Conservation (phyloP, 148 eudicot genomes). For the Rhododendron kiyosumense region DNA sequence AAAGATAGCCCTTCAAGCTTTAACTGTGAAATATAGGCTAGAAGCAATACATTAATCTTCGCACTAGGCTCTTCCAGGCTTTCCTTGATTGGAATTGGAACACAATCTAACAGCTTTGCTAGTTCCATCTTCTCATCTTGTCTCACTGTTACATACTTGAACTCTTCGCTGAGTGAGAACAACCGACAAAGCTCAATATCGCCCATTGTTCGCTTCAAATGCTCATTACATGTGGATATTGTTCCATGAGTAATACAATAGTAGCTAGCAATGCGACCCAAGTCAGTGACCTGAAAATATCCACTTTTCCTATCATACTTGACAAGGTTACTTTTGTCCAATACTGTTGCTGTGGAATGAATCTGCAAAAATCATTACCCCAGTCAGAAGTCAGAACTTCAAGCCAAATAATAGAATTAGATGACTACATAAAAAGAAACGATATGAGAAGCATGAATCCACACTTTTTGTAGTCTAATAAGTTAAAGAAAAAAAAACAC, state of each 20-base stretch:
- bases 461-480: too few relatives aligned
- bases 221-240: conserved; percentile 76
- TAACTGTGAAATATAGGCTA: conserved; percentile 77
- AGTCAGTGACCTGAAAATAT: conserved; percentile 76
- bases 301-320: conserved; percentile 87
- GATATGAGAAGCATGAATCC: neutral
- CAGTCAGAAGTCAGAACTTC: neutral
- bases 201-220: conserved; percentile 89
- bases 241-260: conserved; percentile 82
- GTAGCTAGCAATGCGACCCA: conserved; percentile 88
- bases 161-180: conserved; percentile 89
- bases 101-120: conserved; percentile 79
- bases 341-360: conserved; percentile 68
- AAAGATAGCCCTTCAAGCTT: conserved; percentile 84
- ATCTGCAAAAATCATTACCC: conserved; percentile 37
- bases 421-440: neutral
- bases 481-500: too few relatives aligned
- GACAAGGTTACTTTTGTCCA: conserved; percentile 69
- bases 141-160: conserved; percentile 77
- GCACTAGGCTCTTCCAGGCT: conserved; percentile 88
- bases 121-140: conserved; percentile 91
- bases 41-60: conserved; percentile 81
- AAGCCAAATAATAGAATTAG: neutral
- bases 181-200: conserved; percentile 88
- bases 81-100: conserved; percentile 83